Percentiles rank a stretch among this genome's conserved stretches.
Conservation (phyloP, 768 basidiomycete genomes). For the Trametes sanguinea region DNA sequence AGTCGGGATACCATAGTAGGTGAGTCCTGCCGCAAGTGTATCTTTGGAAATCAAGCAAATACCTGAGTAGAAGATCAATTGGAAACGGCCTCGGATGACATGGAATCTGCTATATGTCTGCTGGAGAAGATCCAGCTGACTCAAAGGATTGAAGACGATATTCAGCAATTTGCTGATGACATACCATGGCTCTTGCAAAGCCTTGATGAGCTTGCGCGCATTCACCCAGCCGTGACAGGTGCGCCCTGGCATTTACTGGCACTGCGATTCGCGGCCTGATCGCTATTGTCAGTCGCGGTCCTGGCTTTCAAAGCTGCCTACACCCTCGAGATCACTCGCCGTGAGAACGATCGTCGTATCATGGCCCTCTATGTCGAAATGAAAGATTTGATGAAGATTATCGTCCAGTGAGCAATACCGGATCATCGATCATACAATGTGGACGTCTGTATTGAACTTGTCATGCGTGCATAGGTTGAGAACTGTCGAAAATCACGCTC, state of each 20-base stretch:
- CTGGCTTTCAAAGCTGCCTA: conserved; percentile 1
- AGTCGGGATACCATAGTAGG: too few relatives aligned
- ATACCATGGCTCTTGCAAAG: conserved; percentile 31
- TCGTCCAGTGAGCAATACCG: conserved; percentile 43
- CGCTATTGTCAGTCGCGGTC: not conserved
- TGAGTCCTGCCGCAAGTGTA: too few relatives aligned
- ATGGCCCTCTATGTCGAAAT: conserved; percentile 32
- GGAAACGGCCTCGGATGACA: not conserved
- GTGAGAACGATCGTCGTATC: conserved; percentile 9
- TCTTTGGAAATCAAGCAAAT: too few relatives aligned
- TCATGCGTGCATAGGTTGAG: not conserved
- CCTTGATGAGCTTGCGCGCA: conserved; percentile 29
- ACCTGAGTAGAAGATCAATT: not conserved
- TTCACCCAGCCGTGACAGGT: conserved; percentile 35
- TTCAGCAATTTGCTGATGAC: conserved; percentile 23
- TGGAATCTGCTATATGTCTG: not conserved
- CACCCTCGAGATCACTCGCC: conserved; percentile 1
- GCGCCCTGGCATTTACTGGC: not conserved
- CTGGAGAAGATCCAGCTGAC: not conserved
- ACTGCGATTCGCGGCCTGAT: too few relatives aligned
- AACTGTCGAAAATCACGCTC: not conserved
- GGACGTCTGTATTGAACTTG: not conserved
- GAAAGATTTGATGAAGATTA: conserved; percentile 49
- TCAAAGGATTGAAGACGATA: conserved; percentile 18
- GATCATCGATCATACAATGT: not conserved